phyloP scores from a whole-genome alignment of 2,329 filamentous ascomycete genomes.

The Myriosclerotinia curreyana region DNA sequence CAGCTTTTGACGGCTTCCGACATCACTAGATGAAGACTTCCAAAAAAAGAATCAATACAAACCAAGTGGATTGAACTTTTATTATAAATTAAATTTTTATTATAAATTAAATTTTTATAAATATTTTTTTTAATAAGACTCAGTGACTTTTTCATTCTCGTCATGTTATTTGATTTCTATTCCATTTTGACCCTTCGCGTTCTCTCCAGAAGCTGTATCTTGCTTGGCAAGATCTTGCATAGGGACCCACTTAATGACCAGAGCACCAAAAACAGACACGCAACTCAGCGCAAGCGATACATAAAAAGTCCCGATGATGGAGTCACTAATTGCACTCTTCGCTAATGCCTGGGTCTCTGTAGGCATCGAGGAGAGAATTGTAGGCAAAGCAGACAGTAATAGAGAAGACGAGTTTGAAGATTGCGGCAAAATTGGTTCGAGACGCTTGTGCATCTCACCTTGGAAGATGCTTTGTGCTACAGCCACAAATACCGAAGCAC shows the following conservation, averaged over 20 bases:
- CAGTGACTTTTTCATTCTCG: neutral
- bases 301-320: conserved; percentile 58
- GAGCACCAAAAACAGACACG: conserved; percentile 53
- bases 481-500: conserved; percentile 15
- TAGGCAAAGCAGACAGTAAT: neutral
- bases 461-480: conserved; percentile 20
- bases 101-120: too few species aligned
- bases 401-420: neutral
- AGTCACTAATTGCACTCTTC: conserved; percentile 56
- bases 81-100: too few species aligned
- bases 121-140: too few species aligned
- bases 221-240: conserved; percentile 1
- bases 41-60: too few species aligned
- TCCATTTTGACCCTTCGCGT: neutral
- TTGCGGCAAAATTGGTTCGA: conserved; percentile 3
- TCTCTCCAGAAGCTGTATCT: neutral
- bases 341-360: conserved; percentile 44
- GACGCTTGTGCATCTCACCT: conserved; percentile 48
- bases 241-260: conserved; percentile 55
- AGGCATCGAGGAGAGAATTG: conserved; percentile 47
- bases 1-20: too few species aligned
- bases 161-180: neutral
- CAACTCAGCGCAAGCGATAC: conserved; percentile 55
- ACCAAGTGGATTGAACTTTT: too few species aligned
- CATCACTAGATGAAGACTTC: too few species aligned